phyloP scores from a whole-genome alignment of 805 yeast genomes.

The Candida loeiensis region DNA sequence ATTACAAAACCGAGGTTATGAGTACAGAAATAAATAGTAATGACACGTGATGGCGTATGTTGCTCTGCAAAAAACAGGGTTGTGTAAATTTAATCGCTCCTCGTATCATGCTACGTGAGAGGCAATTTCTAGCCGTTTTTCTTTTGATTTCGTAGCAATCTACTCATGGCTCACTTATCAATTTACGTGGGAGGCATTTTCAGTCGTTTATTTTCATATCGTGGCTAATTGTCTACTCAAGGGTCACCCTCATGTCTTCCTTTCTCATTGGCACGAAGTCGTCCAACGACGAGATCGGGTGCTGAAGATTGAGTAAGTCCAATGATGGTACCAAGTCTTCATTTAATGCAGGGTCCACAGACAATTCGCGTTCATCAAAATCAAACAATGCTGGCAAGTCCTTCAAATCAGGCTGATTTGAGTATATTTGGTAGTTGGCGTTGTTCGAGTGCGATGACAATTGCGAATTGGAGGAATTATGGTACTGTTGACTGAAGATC shows the following conservation, averaged over 20 bases:
- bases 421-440: slow-evolving; percentile 40
- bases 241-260: slow-evolving; percentile 30
- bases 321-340: slow-evolving; percentile 40
- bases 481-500: slow-evolving; percentile 34
- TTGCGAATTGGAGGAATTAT: slow-evolving; percentile 17
- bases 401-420: slow-evolving; percentile 37
- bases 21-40: not conserved
- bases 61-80: too few relatives aligned
- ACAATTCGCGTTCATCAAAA: slow-evolving; percentile 49
- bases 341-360: slow-evolving; percentile 41
- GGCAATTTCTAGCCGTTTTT: too few relatives aligned
- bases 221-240: slow-evolving; percentile 22
- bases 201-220: slow-evolving; percentile 6
- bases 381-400: slow-evolving; percentile 50
- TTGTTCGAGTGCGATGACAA: slow-evolving; percentile 26
- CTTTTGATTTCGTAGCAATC: too few relatives aligned
- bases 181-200: not conserved
- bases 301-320: slow-evolving; percentile 23
- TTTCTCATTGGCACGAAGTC: slow-evolving; percentile 39
- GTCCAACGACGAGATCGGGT: slow-evolving; percentile 19
- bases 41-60: not conserved
- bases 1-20: slow-evolving; percentile 36
- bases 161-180: too few relatives aligned
- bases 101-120: too few relatives aligned
- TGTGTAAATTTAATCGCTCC: too few relatives aligned